These are phyloP conservation scores for Aureobasidium sp. DNA, from an alignment of 2,329 filamentous ascomycete species.

Conservation along the genomic window DNA sequence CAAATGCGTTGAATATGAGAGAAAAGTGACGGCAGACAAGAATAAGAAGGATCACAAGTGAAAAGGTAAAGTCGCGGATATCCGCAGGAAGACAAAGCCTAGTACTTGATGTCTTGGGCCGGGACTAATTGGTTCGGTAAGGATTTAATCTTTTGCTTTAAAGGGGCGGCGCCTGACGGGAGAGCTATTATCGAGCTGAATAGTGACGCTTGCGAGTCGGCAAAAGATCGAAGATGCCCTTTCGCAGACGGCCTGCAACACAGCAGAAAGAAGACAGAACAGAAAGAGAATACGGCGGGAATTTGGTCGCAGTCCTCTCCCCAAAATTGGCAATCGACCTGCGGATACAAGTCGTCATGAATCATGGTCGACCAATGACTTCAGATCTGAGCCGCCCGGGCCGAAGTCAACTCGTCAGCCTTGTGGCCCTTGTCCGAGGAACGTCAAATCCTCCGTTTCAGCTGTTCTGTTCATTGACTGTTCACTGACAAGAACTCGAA, in stretches of 20 bases:
- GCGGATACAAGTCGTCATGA: background rate
- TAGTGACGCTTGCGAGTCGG: background rate
- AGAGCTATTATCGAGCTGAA: background rate
- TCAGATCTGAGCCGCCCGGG: background rate
- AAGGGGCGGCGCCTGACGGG: background rate
- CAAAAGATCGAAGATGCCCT: background rate
- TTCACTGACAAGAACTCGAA: background rate
- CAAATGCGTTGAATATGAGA: background rate
- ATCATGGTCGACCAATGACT: background rate
- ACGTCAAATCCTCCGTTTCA: background rate
- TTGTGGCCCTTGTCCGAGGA: background rate
- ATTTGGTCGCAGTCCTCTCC: background rate
- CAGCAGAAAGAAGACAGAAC: background rate
- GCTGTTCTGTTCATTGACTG: background rate
- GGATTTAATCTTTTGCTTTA: background rate
- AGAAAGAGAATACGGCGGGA: background rate
- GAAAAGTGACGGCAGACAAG: background rate
- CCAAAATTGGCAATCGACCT: background rate
- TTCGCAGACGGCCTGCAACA: background rate
- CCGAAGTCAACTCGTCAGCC: background rate
- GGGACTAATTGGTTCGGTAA: conserved; percentile 3
- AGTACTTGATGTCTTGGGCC: background rate
- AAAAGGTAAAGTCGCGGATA: background rate
- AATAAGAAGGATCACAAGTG: background rate
- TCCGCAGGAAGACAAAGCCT: background rate